Evolutionary conservation across 805 yeast genomes (phyloP), one percentile per base, ranked within the genome.

Genomic region (Candida loeiensis): DNA sequence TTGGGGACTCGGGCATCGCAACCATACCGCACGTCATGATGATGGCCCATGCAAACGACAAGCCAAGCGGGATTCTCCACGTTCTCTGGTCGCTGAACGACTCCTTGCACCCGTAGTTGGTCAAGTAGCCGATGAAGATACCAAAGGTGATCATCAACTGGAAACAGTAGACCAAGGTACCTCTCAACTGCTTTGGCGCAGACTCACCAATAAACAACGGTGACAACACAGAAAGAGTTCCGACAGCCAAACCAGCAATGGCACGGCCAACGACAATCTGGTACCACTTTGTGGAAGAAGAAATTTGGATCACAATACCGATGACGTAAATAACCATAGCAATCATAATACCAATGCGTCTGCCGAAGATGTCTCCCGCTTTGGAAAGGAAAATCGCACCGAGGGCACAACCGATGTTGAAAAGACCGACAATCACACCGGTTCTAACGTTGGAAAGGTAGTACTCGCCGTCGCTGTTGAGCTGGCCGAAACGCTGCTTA

Each of bases 181-280:
- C 61, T 51, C 62, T 52, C 41, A 56, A 45, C 20, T 45, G 48
- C 45, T 55, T 57, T 13, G 62, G 62, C 9, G 62, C 50, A 19
- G 54, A 44, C 37, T 57, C 62, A n/a, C 53, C 40, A 29, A 56
- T 56, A 46, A 56, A 56, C 44, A 56, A 45, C 2, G 62, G 62
- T 19, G 51, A 44, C n/a, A 56, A 41, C 14, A 56, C 62, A 5
- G 59, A 41, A 6, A 53, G 49, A 7, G 53, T 51, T 14, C 62
- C 62, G 12, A 57, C 61, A 20, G 53, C 60, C 41, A 56, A 45
- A 4, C 62, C 62, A 11, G 61, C 45, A 34, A 57, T 49, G 33
- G 53, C 51, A 22, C 62, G 45, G 14, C 62, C 62, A 37, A 56
- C 43, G 36, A 50, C 37, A 26, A 41, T 22, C 40, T 56, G 61